These are phyloP conservation scores for Lasiodiplodia sp. DNA, from an alignment of 2,329 filamentous ascomycete species.

Conservation along the genomic window DNA sequence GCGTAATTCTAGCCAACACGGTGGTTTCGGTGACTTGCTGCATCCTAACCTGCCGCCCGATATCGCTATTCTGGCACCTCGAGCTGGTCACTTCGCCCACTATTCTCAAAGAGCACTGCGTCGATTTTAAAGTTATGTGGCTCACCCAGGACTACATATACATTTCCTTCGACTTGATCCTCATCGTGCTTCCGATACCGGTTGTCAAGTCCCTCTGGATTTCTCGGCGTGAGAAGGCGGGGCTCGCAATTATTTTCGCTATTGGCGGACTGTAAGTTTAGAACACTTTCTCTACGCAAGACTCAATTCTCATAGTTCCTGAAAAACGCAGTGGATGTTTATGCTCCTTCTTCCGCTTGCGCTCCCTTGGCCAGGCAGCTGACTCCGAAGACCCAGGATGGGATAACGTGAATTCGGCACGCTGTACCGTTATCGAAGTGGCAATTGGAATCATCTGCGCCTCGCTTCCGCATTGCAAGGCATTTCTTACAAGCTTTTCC, in stretches of 20 bases:
- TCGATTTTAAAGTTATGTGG: conserved; percentile 40
- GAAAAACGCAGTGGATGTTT: conserved; percentile 38
- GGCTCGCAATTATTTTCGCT: conserved; percentile 44
- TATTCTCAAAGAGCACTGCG: conserved; percentile 29
- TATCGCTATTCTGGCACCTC: background rate
- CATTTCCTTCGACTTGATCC: conserved; percentile 43
- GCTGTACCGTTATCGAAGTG: conserved; percentile 40
- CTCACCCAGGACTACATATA: conserved; percentile 42
- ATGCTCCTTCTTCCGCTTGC: conserved; percentile 42
- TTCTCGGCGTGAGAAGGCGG: conserved; percentile 38
- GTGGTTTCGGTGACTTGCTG: background rate
- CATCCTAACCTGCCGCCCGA: background rate
- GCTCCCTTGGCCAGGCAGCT: conserved; percentile 38
- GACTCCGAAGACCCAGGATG: conserved; percentile 43
- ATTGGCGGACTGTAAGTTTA: conserved; percentile 40
- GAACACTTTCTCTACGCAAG: too few species aligned
- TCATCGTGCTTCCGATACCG: conserved; percentile 42
- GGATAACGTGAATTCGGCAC: conserved; percentile 42
- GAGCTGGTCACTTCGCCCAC: background rate
- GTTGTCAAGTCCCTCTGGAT: conserved; percentile 41
- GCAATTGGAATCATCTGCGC: conserved; percentile 42
- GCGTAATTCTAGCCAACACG: conserved; percentile 42
- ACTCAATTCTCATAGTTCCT: too few species aligned
- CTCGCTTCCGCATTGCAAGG: conserved; percentile 41
- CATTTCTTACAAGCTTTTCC: conserved; percentile 33